A percentile compares a stretch with the other conserved stretches of the same genome.
These are phyloP conservation scores for Punica granatum DNA, from an alignment of 345 rosid species.

Conservation along the genomic window DNA sequence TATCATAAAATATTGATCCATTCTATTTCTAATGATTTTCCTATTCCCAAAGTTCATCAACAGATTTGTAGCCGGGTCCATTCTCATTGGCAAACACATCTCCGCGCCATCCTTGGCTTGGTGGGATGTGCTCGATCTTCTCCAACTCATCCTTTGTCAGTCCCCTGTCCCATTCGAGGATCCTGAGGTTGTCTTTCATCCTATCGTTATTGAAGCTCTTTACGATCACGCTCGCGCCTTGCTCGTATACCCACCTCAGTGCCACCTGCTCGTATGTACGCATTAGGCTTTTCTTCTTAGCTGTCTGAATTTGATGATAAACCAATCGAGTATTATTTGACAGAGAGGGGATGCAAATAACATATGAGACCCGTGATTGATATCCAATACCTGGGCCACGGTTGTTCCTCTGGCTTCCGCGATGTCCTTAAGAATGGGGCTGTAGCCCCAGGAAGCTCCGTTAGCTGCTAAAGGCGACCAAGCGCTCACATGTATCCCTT, in stretches of 20 bases:
- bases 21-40: no score
- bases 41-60: slow-evolving; percentile 25
- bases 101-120: not conserved
- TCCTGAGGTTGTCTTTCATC: slow-evolving; percentile 17
- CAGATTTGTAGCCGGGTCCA: slow-evolving; percentile 23
- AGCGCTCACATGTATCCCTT: no score
- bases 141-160: slow-evolving; percentile 17
- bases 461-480: slow-evolving; percentile 29
- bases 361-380: no score
- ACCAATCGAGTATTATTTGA: no score
- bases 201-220: no score
- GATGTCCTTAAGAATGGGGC: slow-evolving; percentile 21
- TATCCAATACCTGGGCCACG: slow-evolving; percentile 25
- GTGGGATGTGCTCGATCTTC: slow-evolving; percentile 21
- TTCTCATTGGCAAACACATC: not conserved
- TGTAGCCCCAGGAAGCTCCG: slow-evolving; percentile 33
- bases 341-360: no score
- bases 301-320: no score
- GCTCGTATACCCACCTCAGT: no score
- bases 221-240: no score
- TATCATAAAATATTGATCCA: no score
- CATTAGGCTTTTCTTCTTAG: no score
- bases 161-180: slow-evolving; percentile 28
- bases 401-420: slow-evolving; percentile 21
- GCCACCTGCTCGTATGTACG: slow-evolving; percentile 16